Base-by-base conservation (phyloP, 495 filamentous ascomycete genomes). In the Penicillium tannophilum region DNA sequence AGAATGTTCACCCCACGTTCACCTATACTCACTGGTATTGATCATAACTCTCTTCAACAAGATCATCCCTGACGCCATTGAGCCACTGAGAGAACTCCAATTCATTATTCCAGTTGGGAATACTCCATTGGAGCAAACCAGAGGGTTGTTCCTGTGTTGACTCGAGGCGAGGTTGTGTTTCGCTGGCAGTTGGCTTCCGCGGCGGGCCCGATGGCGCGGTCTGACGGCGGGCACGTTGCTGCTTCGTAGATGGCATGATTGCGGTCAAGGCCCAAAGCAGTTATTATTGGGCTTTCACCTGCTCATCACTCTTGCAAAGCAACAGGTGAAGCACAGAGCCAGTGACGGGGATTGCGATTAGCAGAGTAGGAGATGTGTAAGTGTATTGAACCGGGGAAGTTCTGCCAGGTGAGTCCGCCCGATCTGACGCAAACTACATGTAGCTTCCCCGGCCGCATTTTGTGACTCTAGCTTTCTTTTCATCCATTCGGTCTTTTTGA, bases 11-110 rank as follows among this genome's bases (percentile, higher is more conserved):
- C 54, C 39, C 55, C 39, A 35, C 52, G 42, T 58, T 47, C 4
- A 43, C 19, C 8, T 46, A 65, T 84, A 59, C 63, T 64, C 83
- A 95, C 90, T 87, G 79, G 72, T 96, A 97, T 67, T 94, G 87
- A 56, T 90, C 88, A 64, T 92, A 89, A 75, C 90, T 93, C 47
- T 90, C 84, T 62, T 91, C 85, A 53, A 93, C 76, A 63, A 98
- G 73, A 54, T 83, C 83, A 28, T 81, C 79, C 66, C 87, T 86
- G 54, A 90, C 69, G 8, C 74, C 78, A 62, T 84, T 77, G 64
- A 90, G 87, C 81, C 84, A 85, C 44, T 79, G 65, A 9, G 74
- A 77, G 64, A 90, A 89, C 19, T 86, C 81, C 8, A 88, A 72
- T 53, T 91, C 82, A 60, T 76, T 76, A 41, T 73, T 60, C 58